Conservation (phyloP, 805 yeast genomes). For the Ogataea pini region DNA sequence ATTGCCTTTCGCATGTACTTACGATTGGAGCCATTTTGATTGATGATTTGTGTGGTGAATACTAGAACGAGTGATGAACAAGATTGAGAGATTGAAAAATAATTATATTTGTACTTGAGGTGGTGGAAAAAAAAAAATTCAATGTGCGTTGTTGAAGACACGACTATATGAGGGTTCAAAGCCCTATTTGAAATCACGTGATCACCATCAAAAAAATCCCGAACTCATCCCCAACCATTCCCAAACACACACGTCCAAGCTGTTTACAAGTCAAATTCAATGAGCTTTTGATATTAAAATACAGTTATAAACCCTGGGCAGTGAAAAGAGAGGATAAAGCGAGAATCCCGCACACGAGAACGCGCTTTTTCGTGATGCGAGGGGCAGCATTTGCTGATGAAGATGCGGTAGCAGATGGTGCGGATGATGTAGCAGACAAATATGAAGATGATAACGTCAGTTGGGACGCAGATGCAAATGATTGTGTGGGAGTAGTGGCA, state of each 20-base stretch:
- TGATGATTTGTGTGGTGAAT: not conserved
- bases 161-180: not conserved
- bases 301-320: not conserved
- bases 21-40: conserved; percentile 40
- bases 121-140: not conserved
- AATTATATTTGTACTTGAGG: not conserved
- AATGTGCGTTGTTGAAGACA: not conserved
- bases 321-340: conserved; percentile 3
- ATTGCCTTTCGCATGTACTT: conserved; percentile 23
- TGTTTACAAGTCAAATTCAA: too few species aligned
- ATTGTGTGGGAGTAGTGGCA: not conserved
- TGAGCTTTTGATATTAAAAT: not conserved
- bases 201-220: too few species aligned
- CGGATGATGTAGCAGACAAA: not conserved
- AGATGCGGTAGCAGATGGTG: conserved; percentile 5
- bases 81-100: not conserved
- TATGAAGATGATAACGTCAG: not conserved
- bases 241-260: too few species aligned
- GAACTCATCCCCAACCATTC: too few species aligned
- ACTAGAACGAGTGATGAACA: not conserved
- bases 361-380: conserved; percentile 7
- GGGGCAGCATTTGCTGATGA: conserved; percentile 3
- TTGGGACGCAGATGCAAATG: not conserved
- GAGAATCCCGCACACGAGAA: conserved; percentile 8
- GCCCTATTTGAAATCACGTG: conserved; percentile 14